Base-by-base conservation (phyloP, 768 basidiomycete genomes). In the Peribolospora baueri region DNA sequence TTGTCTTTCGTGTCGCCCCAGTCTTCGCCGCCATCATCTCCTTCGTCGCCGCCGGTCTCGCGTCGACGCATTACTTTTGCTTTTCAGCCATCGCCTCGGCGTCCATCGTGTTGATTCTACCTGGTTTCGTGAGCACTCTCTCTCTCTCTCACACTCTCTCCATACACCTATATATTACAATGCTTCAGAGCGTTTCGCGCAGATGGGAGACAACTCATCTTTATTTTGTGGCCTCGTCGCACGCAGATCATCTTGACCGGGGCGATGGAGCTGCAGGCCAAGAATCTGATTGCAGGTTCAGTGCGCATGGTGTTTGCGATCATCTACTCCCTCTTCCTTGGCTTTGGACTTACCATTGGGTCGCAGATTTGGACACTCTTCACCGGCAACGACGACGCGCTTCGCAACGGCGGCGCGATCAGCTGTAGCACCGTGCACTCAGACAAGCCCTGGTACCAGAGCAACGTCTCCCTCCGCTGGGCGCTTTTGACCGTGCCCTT, bases 331-430 rank as follows among this genome's bases (percentile, higher is more conserved):
- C 62, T 70, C 8, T 71, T 70, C 66, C 70, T 81, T 6, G 80
- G 81, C 0, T 84, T 88, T 64, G 85, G 86, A 4, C 75, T 86
- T 7, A 76, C 82, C 0, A 82, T 87, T 49, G 84, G 85, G 3
- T 78, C 77, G 0, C 72, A 81, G 57, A 63, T 81, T 3, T 88
- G 76, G 62, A 68, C 74, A 51, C 73, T 71, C 54, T 8, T 76
- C 73, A 6, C 68, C 73, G 9, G 73, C 9, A 61, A 72, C 50
- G 81, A 85, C 62, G 77, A 80, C 61, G 64, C 66, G 1, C 25
- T 25, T 25, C 25, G 25, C 25, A 25, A 25, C 25, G 25, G 25
- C 25, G 25, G 25, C 1, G 25, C 25, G 25, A 25, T 25, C 25
- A 25, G 25, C 25, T 25, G 25, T 25, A 25, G 25, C 25, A 25